Base-by-base conservation (phyloP, 78 protist species). In the Isochrysis galbana region DNA sequence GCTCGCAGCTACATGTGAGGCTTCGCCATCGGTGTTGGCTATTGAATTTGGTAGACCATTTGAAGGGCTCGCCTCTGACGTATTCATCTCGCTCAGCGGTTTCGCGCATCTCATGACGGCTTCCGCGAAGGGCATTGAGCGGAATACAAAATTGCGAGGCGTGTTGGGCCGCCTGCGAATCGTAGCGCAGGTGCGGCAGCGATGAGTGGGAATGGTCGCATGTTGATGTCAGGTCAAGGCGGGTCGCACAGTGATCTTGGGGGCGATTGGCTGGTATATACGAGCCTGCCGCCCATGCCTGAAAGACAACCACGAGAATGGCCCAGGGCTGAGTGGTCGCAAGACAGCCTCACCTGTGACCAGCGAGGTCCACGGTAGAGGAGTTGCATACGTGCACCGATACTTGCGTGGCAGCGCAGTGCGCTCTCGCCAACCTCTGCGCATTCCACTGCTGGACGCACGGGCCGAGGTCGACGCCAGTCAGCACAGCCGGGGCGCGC, bases 341-440 rank as follows among this genome's bases (percentile, higher is more conserved):
- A n/a, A n/a, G n/a, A n/a, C n/a, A n/a, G n/a, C n/a, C 77, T 46
- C 29, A 29, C 1, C 92, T 34, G 45, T 90, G 92, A 22, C 92
- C 92, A 5, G 92, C 92, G 41, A 90, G 45, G 55, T 90, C 92
- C 70, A 90, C 87, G 42, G 70, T 23, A 19, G 19, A 14, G 32
- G 41, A 10, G 41, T 83, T 39, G 92, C 92, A 90, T 39, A 90
- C 92, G 67, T 90, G 92, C 54, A 90, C 92, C 23, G 72, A 26
- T 34, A 78, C 87, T 5, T 26, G 46, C 5, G 61, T 14, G 29
- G 7, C 2, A n/a, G 51, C 11, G 84, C 67, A 21, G 55, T 51
- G 41, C 39, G 92, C 38, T 0, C 47, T 45, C 36, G 44, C 74
- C 36, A 87, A 80, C 42, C 36, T n/a, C 86, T 17, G 1, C 34